phyloP scores from a whole-genome alignment of 1,284 basidiomycete genomes.

The Porogramme epimiltina region DNA sequence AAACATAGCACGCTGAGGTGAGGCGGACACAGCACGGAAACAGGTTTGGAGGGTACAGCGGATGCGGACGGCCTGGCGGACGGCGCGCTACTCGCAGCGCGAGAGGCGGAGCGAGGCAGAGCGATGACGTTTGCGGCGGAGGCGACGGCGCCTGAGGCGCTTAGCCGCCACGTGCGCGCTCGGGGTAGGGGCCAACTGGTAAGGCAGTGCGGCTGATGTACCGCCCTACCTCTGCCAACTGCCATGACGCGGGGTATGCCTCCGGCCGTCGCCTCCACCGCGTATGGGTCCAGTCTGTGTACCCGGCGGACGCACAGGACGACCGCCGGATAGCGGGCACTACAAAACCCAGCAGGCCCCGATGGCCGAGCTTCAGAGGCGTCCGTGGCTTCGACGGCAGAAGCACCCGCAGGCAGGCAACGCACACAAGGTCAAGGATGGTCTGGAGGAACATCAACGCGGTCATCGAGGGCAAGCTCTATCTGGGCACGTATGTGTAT shows the following conservation, averaged over 20 bases:
- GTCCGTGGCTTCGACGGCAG: constrained; percentile 16
- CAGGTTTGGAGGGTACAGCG: constrained; percentile 14
- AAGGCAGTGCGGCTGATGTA: constrained; percentile 23
- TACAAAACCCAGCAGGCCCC: constrained; percentile 32
- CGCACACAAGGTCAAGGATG: constrained; percentile 35
- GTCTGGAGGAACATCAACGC: constrained; percentile 75
- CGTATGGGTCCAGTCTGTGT: constrained; percentile 15
- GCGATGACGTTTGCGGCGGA: no score
- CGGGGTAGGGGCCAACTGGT: constrained; percentile 5
- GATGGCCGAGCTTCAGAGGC: constrained; percentile 17
- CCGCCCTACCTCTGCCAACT: constrained; percentile 28
- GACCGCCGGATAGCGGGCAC: constrained; percentile 20
- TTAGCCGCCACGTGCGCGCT: constrained; percentile 10
- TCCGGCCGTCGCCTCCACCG: constrained; percentile 25
- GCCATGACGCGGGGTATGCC: constrained; percentile 22
- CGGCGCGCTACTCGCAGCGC: constrained; percentile 9
- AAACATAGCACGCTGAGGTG: background rate
- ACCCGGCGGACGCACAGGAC: constrained; percentile 21
- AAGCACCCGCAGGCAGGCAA: constrained; percentile 15
- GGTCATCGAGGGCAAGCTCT: constrained; percentile 68
- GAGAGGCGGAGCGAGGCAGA: background rate
- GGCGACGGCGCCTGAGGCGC: constrained; percentile 11
- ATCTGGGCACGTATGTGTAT: constrained; percentile 70
- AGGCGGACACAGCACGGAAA: constrained; percentile 14
- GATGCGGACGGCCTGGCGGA: constrained; percentile 11